Conservation (phyloP, 805 yeast genomes). For the Candida rishiriensis region DNA sequence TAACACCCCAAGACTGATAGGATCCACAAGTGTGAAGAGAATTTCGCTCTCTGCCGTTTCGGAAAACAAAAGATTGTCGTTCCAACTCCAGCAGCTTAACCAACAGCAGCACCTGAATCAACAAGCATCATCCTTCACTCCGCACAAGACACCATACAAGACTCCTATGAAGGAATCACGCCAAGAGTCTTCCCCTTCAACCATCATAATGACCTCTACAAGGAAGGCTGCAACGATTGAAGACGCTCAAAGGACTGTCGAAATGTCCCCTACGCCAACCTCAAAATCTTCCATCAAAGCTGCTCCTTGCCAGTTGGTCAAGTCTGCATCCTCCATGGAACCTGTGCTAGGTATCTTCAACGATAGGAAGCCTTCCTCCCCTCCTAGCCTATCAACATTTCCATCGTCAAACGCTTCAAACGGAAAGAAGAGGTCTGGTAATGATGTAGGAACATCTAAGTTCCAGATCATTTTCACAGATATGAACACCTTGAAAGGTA, state of each 20-base stretch:
- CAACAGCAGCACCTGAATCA: slow-evolving; percentile 3
- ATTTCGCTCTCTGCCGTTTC: slow-evolving; percentile 9
- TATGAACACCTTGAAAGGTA: slow-evolving; percentile 28
- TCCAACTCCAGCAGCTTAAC: slow-evolving; percentile 1
- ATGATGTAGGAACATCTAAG: slow-evolving; percentile 36
- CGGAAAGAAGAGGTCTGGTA: slow-evolving; percentile 6
- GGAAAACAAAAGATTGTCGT: slow-evolving; percentile 5
- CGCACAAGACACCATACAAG: slow-evolving; percentile 15
- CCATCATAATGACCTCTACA: slow-evolving; percentile 27
- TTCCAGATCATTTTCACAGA: slow-evolving; percentile 45
- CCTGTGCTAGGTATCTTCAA: slow-evolving; percentile 31
- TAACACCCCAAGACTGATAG: slow-evolving; percentile 17
- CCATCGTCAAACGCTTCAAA: not conserved
- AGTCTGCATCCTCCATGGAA: slow-evolving; percentile 24
- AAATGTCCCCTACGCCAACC: slow-evolving; percentile 31
- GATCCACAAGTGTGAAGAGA: slow-evolving; percentile 16
- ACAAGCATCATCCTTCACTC: slow-evolving; percentile 8
- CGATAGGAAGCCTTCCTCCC: slow-evolving; percentile 11
- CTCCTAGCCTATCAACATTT: slow-evolving; percentile 9
- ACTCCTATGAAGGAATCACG: slow-evolving; percentile 18
- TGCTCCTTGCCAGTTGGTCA: slow-evolving; percentile 25
- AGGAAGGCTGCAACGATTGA: slow-evolving; percentile 12
- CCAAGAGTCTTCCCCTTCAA: slow-evolving; percentile 32
- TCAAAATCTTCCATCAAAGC: slow-evolving; percentile 24
- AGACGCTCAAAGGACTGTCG: slow-evolving; percentile 4